A percentile compares a stretch with the other conserved stretches of the same genome.
Conservation (phyloP, 2,329 filamentous ascomycete genomes). For the Orbilia brochopaga region DNA sequence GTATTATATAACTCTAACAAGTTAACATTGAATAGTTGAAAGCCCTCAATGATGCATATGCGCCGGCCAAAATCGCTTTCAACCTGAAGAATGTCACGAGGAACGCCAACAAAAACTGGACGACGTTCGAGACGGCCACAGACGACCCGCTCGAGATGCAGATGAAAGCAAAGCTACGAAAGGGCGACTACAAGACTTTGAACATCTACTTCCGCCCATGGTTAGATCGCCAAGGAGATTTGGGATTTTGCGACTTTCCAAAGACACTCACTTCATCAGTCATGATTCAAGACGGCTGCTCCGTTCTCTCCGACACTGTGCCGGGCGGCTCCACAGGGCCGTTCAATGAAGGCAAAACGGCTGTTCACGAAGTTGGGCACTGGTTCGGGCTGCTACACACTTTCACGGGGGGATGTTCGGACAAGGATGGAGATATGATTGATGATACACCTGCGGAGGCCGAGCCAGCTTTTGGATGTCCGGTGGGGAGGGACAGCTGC, state of each 20-base stretch:
- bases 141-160: too few relatives aligned
- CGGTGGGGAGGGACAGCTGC: not conserved
- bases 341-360: not conserved
- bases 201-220: conserved; percentile 1
- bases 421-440: conserved; percentile 2
- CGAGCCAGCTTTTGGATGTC: not conserved
- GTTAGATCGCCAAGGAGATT: not conserved
- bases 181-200: not conserved
- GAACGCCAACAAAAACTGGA: not conserved
- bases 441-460: conserved; percentile 10
- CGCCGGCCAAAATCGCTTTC: not conserved
- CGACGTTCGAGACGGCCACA: not conserved
- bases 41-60: not conserved
- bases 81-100: not conserved
- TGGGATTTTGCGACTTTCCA: not conserved
- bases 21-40: not conserved
- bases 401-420: conserved; percentile 6
- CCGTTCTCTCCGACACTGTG: not conserved
- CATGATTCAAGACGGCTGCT: not conserved
- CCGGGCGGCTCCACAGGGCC: not conserved
- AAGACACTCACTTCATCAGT: not conserved
- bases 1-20: not conserved
- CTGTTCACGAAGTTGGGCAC: conserved; percentile 14
- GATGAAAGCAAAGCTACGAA: not conserved
- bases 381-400: conserved; percentile 11